phyloP scores from a whole-genome alignment of 768 basidiomycete species.

The Naganishia onofrii region DNA sequence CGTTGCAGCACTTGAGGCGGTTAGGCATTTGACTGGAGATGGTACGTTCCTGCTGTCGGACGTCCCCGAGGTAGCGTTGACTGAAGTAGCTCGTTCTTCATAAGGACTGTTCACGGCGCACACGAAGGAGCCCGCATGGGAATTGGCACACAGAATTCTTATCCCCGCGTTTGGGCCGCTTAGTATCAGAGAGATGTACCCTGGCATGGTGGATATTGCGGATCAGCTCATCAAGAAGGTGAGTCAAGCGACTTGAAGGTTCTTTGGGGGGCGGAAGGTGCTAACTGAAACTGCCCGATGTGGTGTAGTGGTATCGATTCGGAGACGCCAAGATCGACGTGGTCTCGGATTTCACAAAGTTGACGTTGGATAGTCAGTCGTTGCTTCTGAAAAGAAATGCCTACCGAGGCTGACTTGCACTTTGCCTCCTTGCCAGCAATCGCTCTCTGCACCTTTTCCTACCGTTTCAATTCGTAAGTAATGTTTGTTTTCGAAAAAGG shows the following conservation, averaged over 20 bases:
- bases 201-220: conserved; percentile 57
- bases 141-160: conserved; percentile 51
- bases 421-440: conserved; percentile 42
- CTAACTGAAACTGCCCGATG: too few species aligned
- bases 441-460: conserved; percentile 56
- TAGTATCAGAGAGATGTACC: conserved; percentile 57
- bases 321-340: conserved; percentile 56
- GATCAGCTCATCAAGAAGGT: conserved; percentile 57
- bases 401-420: neutral
- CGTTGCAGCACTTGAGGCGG: conserved; percentile 48
- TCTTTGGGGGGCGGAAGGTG: conserved; percentile 30
- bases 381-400: neutral
- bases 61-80: too few species aligned
- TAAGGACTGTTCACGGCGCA: conserved; percentile 50
- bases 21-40: conserved; percentile 55
- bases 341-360: conserved; percentile 57
- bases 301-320: conserved; percentile 49
- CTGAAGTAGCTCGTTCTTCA: neutral
- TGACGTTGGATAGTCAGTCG: conserved; percentile 55
- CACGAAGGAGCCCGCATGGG: conserved; percentile 57
- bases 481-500: neutral
- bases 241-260: conserved; percentile 48
- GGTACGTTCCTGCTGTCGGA: conserved; percentile 40
- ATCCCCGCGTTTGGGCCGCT: conserved; percentile 57
- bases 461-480: conserved; percentile 58